Evolutionary conservation across 495 filamentous ascomycete genomes (phyloP).

Genomic region (Aspergillus kassunensis): DNA sequence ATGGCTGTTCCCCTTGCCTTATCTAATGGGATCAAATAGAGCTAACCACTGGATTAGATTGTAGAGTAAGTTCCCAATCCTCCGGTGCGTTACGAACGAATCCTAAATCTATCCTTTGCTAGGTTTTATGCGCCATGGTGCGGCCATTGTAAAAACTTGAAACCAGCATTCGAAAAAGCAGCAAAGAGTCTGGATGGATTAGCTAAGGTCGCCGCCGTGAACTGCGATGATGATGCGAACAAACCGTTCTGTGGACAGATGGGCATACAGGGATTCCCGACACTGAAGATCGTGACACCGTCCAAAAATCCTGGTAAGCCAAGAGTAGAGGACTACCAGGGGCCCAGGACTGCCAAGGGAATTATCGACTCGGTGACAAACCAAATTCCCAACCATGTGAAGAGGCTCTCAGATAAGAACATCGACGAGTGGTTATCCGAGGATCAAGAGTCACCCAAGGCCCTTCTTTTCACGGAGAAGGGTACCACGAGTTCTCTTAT

Average conservation of each 20-base stretch:
- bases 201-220: conserved; percentile 88
- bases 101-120: conserved; percentile 20
- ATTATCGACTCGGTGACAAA: conserved; percentile 84
- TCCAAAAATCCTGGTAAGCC: conserved; percentile 80
- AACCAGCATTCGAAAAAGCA: conserved; percentile 92
- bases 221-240: conserved; percentile 94
- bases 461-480: conserved; percentile 92
- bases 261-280: conserved; percentile 95
- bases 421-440: conserved; percentile 70
- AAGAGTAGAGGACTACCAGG: conserved; percentile 88
- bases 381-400: conserved; percentile 89
- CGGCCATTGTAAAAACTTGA: conserved; percentile 92
- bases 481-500: conserved; percentile 79
- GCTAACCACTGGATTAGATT: conserved; percentile 45
- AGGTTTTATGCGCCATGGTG: conserved; percentile 97
- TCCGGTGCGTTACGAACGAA: not conserved
- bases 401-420: conserved; percentile 72
- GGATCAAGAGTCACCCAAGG: conserved; percentile 74
- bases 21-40: not conserved
- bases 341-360: conserved; percentile 70
- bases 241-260: conserved; percentile 82
- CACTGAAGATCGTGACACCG: conserved; percentile 88
- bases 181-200: conserved; percentile 84
- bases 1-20: conserved; percentile 21
- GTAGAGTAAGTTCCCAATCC: conserved; percentile 56